phyloP scores from a whole-genome alignment of 768 basidiomycete genomes.

The Coprinellus micaceus region DNA sequence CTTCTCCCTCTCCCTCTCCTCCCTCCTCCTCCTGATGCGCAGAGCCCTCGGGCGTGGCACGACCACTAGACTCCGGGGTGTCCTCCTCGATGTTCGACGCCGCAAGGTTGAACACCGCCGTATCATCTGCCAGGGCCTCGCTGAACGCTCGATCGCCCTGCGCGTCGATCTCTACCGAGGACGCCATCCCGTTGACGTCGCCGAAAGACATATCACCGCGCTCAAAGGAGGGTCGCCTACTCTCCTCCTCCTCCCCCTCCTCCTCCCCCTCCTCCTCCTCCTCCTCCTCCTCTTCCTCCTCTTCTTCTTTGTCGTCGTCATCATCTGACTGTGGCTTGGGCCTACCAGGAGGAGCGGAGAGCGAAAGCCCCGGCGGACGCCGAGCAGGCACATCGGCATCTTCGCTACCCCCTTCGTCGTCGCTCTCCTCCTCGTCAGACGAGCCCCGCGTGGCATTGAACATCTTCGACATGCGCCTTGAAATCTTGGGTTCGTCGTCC shows the following conservation, averaged over 20 bases:
- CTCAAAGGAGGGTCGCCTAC: not conserved
- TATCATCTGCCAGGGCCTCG: constrained; percentile 32
- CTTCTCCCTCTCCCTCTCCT: not conserved
- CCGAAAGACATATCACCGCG: constrained; percentile 25
- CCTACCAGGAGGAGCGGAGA: not conserved
- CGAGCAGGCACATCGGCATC: constrained; percentile 11
- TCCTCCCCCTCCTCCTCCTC: not conserved
- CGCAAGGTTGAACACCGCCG: constrained; percentile 19
- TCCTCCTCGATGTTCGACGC: not conserved
- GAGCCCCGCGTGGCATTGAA: constrained; percentile 16
- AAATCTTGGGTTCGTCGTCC: constrained; percentile 18
- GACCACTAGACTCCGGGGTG: not conserved
- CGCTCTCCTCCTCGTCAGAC: constrained; percentile 35
- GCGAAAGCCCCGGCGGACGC: not conserved
- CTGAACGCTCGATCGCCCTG: constrained; percentile 32
- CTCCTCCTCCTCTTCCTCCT: not conserved
- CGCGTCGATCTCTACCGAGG: constrained; percentile 30
- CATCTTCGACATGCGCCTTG: constrained; percentile 3
- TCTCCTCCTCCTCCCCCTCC: not conserved
- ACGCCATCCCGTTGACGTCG: constrained; percentile 26
- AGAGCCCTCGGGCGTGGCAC: not conserved
- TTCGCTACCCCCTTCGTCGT: constrained; percentile 22
- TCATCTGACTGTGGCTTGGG: no score
- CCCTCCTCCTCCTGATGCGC: not conserved
- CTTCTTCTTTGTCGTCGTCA: not conserved